A percentile compares a stretch with the other conserved stretches of the same genome.
Conservation (phyloP, 257 asterid species). For the Scutellaria baicalensis region DNA sequence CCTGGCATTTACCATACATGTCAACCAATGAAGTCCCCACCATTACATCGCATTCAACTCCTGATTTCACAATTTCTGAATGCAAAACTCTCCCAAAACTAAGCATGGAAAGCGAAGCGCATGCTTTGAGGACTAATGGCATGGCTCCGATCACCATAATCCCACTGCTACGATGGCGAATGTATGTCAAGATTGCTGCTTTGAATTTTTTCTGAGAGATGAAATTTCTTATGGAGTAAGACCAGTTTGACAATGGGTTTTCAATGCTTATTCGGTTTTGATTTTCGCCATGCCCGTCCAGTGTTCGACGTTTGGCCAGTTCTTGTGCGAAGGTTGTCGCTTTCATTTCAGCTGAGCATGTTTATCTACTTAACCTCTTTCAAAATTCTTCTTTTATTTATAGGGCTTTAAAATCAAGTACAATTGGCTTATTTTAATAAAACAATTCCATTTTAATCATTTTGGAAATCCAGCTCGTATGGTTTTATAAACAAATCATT, state of each 20-base stretch:
- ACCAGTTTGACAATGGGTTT: constrained; percentile 29
- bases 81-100: constrained; percentile 45
- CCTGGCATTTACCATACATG: constrained; percentile 65
- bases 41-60: constrained; percentile 45
- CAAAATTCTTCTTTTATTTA: too few species aligned
- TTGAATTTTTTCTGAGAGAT: constrained; percentile 36
- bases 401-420: too few species aligned
- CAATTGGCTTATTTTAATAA: too few species aligned
- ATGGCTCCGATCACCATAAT: constrained; percentile 24
- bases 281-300: neutral
- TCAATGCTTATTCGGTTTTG: neutral
- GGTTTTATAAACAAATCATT: too few species aligned
- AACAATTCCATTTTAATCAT: too few species aligned
- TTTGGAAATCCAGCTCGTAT: too few species aligned
- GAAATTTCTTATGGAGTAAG: constrained; percentile 24
- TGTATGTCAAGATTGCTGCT: constrained; percentile 47
- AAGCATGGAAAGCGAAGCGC: constrained; percentile 48
- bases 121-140: constrained; percentile 68
- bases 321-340: neutral
- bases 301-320: neutral
- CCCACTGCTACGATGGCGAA: constrained; percentile 35
- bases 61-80: constrained; percentile 48
- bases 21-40: constrained; percentile 68
- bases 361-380: neutral
- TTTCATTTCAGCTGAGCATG: constrained; percentile 8